phyloP scores from a whole-genome alignment of 352 stramenopile genomes.

The Plasmopara muralis region DNA sequence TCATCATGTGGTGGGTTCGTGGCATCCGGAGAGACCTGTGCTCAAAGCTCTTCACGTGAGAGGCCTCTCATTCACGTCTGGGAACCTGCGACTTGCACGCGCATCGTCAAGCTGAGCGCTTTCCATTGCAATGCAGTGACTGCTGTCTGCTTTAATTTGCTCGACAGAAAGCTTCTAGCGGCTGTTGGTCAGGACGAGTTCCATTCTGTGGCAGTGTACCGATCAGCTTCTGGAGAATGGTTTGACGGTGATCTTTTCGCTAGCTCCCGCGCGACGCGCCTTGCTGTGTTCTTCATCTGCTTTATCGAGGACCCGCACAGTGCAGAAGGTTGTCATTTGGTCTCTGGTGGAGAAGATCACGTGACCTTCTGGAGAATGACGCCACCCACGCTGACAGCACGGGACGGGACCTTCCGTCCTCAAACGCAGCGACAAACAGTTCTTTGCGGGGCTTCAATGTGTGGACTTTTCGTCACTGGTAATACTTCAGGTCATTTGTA shows the following conservation, averaged over 20 bases:
- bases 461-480: constrained; percentile 45
- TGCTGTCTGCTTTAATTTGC: constrained; percentile 50
- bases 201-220: constrained; percentile 67
- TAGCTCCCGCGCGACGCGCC: constrained; percentile 38
- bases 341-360: constrained; percentile 59
- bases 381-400: constrained; percentile 38
- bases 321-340: constrained; percentile 37
- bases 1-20: constrained; percentile 49
- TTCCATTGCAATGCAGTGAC: constrained; percentile 68
- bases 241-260: constrained; percentile 55
- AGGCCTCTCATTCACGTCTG: constrained; percentile 65
- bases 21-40: constrained; percentile 68
- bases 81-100: constrained; percentile 53
- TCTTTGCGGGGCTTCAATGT: constrained; percentile 57
- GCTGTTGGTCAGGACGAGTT: constrained; percentile 67
- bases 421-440: constrained; percentile 48
- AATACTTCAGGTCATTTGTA: constrained; percentile 64
- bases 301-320: constrained; percentile 55
- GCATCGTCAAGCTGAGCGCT: constrained; percentile 40
- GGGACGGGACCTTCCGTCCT: constrained; percentile 54
- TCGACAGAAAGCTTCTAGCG: constrained; percentile 39
- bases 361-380: constrained; percentile 69
- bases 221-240: constrained; percentile 49
- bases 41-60: constrained; percentile 44
- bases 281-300: constrained; percentile 51